These are phyloP conservation scores for Pseudocercospora eumusae DNA, from an alignment of 2,329 filamentous ascomycete genomes.

Conservation along the genomic window DNA sequence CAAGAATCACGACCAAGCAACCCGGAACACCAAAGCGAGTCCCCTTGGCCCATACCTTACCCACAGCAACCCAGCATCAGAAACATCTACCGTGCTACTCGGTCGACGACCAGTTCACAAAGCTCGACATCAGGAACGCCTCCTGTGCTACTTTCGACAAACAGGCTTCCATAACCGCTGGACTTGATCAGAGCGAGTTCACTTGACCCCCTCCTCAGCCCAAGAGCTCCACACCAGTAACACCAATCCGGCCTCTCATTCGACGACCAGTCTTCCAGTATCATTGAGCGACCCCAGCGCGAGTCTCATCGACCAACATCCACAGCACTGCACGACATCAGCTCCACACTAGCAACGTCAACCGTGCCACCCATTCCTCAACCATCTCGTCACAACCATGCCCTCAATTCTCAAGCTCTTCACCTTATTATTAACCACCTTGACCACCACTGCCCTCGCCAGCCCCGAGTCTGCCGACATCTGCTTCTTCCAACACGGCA, in stretches of 20 bases:
- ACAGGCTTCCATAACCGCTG: neutral
- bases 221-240: too few relatives aligned
- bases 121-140: neutral
- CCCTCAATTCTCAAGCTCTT: neutral
- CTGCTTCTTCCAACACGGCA: neutral
- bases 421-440: neutral
- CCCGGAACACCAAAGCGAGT: neutral
- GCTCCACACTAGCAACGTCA: neutral
- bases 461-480: neutral
- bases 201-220: too few relatives aligned
- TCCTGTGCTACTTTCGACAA: neutral
- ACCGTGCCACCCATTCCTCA: neutral
- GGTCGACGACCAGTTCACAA: neutral
- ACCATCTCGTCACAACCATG: neutral
- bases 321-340: neutral
- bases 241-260: neutral
- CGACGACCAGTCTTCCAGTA: neutral
- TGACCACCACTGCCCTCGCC: neutral
- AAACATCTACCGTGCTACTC: neutral
- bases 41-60: neutral
- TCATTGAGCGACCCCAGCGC: neutral
- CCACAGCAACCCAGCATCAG: neutral
- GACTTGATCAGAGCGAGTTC: too few relatives aligned
- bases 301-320: neutral
- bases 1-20: neutral